A percentile compares a stretch with the other conserved stretches of the same genome.
phyloP scores from a whole-genome alignment of 345 rosid species.

The Populus nigra region DNA sequence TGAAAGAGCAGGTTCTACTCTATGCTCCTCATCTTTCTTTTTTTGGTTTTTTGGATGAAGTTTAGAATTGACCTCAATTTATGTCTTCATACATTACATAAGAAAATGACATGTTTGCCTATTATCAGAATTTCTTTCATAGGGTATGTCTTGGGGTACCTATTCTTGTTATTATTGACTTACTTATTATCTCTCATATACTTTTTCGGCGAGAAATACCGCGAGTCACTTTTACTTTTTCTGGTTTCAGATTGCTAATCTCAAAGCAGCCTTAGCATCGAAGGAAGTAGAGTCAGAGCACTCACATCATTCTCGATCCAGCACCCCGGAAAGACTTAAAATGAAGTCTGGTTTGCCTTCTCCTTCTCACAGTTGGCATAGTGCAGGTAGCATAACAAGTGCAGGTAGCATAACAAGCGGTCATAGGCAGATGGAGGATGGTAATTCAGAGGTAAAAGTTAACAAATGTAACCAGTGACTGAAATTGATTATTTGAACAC shows the following conservation, averaged over 20 bases:
- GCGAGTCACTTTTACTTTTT: not conserved
- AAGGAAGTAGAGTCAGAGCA: conserved; percentile 25
- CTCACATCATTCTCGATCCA: conserved; percentile 27
- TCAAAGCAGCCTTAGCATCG: conserved; percentile 31
- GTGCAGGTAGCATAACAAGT: conserved; percentile 4
- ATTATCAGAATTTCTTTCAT: not conserved
- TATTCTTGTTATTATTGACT: not conserved
- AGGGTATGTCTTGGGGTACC: not conserved
- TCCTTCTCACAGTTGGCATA: conserved; percentile 24
- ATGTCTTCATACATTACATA: not conserved
- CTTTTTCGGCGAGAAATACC: not conserved
- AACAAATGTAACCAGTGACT: not conserved
- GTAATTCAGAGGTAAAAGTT: conserved; percentile 10
- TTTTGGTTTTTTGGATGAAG: not conserved
- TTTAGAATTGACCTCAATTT: not conserved
- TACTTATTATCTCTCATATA: not conserved
- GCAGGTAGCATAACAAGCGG: not conserved
- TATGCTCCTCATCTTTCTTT: not conserved
- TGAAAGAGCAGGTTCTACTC: conserved; percentile 34
- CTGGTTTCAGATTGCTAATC: conserved; percentile 27
- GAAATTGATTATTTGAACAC: not conserved
- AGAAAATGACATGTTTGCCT: not conserved
- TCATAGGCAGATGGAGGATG: conserved; percentile 8
- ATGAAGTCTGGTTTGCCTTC: conserved; percentile 13
- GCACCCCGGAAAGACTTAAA: conserved; percentile 26